Evolutionary conservation across 352 stramenopile genomes (phyloP), one percentile per base, ranked within the genome.

Genomic region (Globisporangium paddicum): DNA sequence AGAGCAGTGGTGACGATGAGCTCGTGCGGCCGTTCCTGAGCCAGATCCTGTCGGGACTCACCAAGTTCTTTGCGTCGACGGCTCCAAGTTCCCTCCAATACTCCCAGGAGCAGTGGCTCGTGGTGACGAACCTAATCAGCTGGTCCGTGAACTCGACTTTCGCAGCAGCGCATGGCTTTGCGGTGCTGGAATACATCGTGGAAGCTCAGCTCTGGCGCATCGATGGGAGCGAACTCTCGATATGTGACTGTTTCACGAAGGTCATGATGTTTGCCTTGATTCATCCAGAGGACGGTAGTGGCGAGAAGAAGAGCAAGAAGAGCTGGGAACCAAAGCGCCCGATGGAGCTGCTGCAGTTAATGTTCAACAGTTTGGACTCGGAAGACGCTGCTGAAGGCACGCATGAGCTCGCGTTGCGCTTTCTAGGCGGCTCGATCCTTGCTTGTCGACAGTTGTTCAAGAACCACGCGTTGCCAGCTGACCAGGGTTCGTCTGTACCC

Each of bases 211-310:
- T 89, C 10, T 90, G 81, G 81, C 73, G 69, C 37, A 57, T 61
- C 19, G 67, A 76, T 2, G 78, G 71, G 2, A 78, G 81, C 34
- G 72, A 75, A 18, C 76, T 86, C 41, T 71, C 83, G 5, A 60
- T 87, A 21, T 84, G 71, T 56, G 77, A 87, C 52, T 78, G 73
- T 46, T 90, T 83, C 54, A 84, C 75, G 21, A 83, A 81, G 60
- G 75, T 75, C 58, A 69, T 88, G 18, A 68, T 87, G 63, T 88
- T 89, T 21, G 79, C 79, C 0, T 72, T 88, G 38, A 71, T n/a
- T 13, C 30, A 30, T 19, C 37, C 50, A 10, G 47, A 37, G 7
- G 16, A 38, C 18, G 21, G 23, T 32, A 32, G 28, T 79, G 40
- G 50, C 62, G 7, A 55, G 25, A 41, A 56, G 28, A 38, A 69